Evolutionary conservation across 257 asterid species (phyloP).

Genomic region (Mentha longifolia): DNA sequence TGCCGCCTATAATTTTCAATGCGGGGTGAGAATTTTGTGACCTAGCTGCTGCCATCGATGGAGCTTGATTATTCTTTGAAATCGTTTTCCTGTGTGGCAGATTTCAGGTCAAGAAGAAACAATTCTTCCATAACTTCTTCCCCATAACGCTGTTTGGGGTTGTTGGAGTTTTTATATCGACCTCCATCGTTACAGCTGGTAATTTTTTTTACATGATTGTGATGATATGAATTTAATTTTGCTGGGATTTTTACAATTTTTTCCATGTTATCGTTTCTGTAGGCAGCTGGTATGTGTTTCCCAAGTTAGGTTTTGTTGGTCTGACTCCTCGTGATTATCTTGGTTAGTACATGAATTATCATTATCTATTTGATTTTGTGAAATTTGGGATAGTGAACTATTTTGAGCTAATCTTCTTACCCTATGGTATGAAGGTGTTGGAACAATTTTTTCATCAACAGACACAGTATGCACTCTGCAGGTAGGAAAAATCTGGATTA

Average conservation of each 20-base stretch:
- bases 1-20: constrained; percentile 91
- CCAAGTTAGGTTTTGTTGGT: constrained; percentile 52
- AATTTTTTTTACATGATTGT: background rate
- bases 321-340: constrained; percentile 76
- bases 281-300: constrained; percentile 84
- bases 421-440: constrained; percentile 55
- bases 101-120: constrained; percentile 96
- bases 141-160: constrained; percentile 93
- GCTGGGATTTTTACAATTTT: too few relatives aligned
- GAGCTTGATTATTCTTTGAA: background rate
- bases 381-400: constrained; percentile 10
- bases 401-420: constrained; percentile 19
- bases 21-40: constrained; percentile 70
- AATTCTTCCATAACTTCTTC: constrained; percentile 93
- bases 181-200: constrained; percentile 76
- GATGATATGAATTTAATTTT: background rate
- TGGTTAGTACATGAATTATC: constrained; percentile 53
- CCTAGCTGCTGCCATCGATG: background rate
- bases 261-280: constrained; percentile 18
- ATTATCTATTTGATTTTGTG: constrained; percentile 18
- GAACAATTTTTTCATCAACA: constrained; percentile 88
- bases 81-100: constrained; percentile 39
- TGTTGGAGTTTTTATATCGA: constrained; percentile 81
- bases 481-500: constrained; percentile 45
- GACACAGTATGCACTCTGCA: constrained; percentile 98